Conservation (phyloP, 2,329 filamentous ascomycete species). For the Aspergillus sp. region DNA sequence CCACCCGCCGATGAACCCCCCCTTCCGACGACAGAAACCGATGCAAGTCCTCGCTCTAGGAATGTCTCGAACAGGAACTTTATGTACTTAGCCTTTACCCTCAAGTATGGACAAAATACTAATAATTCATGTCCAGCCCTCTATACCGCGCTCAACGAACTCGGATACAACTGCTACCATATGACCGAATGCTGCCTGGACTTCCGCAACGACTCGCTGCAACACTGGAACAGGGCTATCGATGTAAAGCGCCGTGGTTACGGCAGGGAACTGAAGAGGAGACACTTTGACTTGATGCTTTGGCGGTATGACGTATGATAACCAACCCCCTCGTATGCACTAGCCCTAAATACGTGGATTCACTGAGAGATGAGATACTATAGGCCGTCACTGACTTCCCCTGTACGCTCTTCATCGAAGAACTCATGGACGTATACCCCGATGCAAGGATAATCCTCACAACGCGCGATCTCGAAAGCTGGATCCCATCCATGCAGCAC, state of each 20-base stretch:
- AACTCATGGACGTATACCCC: conserved; percentile 21
- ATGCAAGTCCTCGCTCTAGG: conserved; percentile 7
- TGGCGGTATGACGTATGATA: conserved; percentile 8
- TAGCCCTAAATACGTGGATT: neutral
- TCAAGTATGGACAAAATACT: neutral
- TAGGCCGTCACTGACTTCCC: conserved; percentile 18
- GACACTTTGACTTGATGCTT: conserved; percentile 4
- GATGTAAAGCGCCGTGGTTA: neutral
- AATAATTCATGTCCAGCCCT: neutral
- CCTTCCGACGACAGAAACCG: neutral
- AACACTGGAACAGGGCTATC: neutral
- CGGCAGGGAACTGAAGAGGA: neutral
- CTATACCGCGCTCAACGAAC: neutral
- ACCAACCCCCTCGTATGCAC: no score
- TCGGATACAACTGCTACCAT: conserved; percentile 5
- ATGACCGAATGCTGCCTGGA: neutral
- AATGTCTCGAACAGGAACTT: conserved; percentile 3
- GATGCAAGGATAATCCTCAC: conserved; percentile 21
- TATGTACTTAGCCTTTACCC: neutral
- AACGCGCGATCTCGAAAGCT: conserved; percentile 3
- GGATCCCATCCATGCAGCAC: conserved; percentile 4
- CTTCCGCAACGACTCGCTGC: neutral
- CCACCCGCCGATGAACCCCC: neutral
- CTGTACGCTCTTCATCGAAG: conserved; percentile 15
- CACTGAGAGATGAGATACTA: neutral